A percentile compares a stretch with the other conserved stretches of the same genome.
phyloP scores from a whole-genome alignment of 2,329 filamentous ascomycete species.

The Cytospora mali region DNA sequence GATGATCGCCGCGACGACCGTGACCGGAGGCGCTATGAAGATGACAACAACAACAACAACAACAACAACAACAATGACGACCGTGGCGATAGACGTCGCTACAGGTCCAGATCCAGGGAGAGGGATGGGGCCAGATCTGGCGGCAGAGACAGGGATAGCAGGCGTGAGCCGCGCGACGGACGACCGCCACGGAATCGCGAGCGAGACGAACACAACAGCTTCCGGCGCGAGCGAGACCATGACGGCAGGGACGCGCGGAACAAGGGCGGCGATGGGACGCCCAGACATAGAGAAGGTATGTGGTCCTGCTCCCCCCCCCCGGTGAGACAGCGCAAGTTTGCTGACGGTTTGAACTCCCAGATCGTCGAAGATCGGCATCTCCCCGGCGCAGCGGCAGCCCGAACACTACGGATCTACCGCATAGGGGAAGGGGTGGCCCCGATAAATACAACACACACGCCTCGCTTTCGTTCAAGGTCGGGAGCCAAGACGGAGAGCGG shows the following conservation, averaged over 20 bases:
- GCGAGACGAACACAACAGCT: constrained; percentile 17
- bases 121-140: constrained; percentile 33
- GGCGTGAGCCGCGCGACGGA: constrained; percentile 34
- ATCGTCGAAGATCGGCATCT: constrained; percentile 43
- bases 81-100: constrained; percentile 31
- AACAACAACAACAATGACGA: constrained; percentile 35
- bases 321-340: neutral
- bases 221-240: constrained; percentile 20
- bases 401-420: constrained; percentile 37
- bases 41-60: constrained; percentile 38
- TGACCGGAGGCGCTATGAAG: constrained; percentile 38
- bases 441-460: constrained; percentile 24
- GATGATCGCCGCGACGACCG: constrained; percentile 41
- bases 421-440: constrained; percentile 37
- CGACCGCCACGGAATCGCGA: constrained; percentile 31
- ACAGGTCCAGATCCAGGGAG: constrained; percentile 34
- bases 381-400: constrained; percentile 34
- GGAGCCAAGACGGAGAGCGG: constrained; percentile 36
- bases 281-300: constrained; percentile 24
- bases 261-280: constrained; percentile 22
- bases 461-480: constrained; percentile 43
- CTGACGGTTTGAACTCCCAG: constrained; percentile 5
- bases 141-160: constrained; percentile 36
- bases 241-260: constrained; percentile 12
- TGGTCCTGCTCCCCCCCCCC: neutral